Conservation (phyloP, 768 basidiomycete genomes). For the Collybia sordida region DNA sequence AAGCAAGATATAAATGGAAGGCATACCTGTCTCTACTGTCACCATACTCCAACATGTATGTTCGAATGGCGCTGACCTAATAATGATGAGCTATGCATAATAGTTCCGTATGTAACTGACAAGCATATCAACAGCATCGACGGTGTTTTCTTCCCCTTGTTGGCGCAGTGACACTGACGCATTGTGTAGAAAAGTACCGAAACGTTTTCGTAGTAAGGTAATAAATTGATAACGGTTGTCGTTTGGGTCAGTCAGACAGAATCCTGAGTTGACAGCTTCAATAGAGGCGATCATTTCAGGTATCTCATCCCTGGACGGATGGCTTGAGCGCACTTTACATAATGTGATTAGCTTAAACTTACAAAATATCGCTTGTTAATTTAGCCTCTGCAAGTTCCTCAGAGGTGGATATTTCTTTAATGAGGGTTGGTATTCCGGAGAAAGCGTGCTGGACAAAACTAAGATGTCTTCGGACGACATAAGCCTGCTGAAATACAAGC, state of each 20-base stretch:
- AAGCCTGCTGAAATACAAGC: background rate
- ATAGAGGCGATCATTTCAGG: constrained; percentile 75
- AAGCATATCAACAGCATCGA: constrained; percentile 77
- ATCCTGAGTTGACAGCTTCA: constrained; percentile 61
- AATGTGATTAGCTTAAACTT: constrained; percentile 18
- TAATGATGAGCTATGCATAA: constrained; percentile 1
- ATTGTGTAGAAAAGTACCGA: constrained; percentile 67
- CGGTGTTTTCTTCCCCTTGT: constrained; percentile 78
- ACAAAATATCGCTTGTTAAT: constrained; percentile 70
- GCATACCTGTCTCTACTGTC: constrained; percentile 58
- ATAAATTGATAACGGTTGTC: constrained; percentile 71
- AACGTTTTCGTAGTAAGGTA: constrained; percentile 51
- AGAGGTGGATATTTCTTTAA: constrained; percentile 49
- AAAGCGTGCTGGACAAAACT: constrained; percentile 76
- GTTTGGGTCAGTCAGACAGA: constrained; percentile 60
- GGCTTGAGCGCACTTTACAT: constrained; percentile 1
- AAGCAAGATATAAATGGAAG: background rate
- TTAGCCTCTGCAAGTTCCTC: constrained; percentile 45
- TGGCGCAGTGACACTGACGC: constrained; percentile 67
- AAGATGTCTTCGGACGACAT: constrained; percentile 45
- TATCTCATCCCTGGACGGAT: constrained; percentile 56
- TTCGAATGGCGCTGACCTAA: constrained; percentile 67
- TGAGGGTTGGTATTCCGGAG: constrained; percentile 68
- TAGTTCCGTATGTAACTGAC: constrained; percentile 34
- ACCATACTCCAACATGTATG: constrained; percentile 74